Evolutionary conservation across 805 yeast genomes (phyloP).

Genomic region (Candida golubevii): DNA sequence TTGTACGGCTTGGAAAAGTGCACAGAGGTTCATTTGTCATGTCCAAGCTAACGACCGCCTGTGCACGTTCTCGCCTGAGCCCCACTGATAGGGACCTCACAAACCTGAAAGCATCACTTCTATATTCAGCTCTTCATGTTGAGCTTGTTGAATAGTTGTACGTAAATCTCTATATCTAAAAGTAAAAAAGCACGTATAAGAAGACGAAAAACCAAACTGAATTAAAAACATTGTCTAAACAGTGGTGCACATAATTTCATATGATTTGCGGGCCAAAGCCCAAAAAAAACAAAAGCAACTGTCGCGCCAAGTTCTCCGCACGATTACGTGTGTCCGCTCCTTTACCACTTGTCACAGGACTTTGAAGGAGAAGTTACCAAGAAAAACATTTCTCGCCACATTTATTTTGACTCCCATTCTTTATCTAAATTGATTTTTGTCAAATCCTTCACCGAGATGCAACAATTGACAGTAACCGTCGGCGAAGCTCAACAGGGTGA

Average conservation of each 20-base stretch:
- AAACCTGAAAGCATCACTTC: not conserved
- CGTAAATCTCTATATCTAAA: too few species aligned
- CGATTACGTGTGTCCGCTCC: slow-evolving; percentile 1
- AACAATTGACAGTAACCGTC: slow-evolving; percentile 48
- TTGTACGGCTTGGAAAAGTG: too few species aligned
- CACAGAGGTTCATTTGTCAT: too few species aligned
- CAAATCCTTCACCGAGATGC: slow-evolving; percentile 9
- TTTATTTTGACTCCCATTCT: not conserved
- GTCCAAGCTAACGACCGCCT: too few species aligned
- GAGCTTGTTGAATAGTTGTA: not conserved
- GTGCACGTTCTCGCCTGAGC: too few species aligned
- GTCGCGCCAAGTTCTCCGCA: slow-evolving; percentile 12
- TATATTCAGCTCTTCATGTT: not conserved
- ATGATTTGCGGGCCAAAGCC: not conserved
- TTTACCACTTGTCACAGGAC: not conserved
- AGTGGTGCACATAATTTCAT: not conserved
- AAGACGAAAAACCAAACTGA: too few species aligned
- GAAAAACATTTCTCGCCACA: slow-evolving; percentile 2
- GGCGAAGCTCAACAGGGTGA: slow-evolving; percentile 73
- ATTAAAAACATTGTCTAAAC: not conserved
- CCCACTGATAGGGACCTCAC: too few species aligned
- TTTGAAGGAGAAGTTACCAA: not conserved
- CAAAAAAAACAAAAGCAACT: slow-evolving; percentile 10
- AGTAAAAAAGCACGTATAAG: too few species aligned
- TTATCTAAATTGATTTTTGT: not conserved